Evolutionary conservation across 1,139 yeast species (phyloP), one percentile per base, ranked within the genome.

Genomic region (Candida frijolesensis): DNA sequence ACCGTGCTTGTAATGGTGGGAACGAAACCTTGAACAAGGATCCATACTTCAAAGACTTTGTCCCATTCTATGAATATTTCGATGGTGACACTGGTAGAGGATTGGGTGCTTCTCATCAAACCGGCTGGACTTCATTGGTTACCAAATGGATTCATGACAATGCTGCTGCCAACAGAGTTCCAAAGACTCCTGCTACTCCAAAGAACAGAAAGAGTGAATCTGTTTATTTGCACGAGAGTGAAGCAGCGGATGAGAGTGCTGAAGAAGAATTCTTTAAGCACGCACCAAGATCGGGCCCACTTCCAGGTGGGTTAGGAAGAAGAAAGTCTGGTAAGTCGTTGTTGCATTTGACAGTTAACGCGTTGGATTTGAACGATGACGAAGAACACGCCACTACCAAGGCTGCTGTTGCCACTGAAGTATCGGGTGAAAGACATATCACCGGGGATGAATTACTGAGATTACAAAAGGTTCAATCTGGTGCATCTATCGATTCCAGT

Each of bases 61-160:
- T 89, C 42, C 85, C 89, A 56, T 92, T 90, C 67, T 89, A 82
- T 65, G 98, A 92, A 71, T 92, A 88, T 65, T 92, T 92, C 66
- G 96, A 92, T 63, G 97, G 96, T 59, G 98, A 92, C 63, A 87
- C 96, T 2, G 98, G 98, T 45, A 81, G 96, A 60, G 98, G 98
- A 6, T 74, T 92, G 53, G 98, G 98, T 38, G 94, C 97, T 1
- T 86, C 94, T 45, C 97, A 94, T 73, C 98, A 92, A 71, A 87
- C 92, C 74, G 98, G 98, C 14, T 92, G 98, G 98, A 92, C 98
- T 1, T 92, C 96, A 0, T 79, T 92, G 45, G 95, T 91, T 50
- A 96, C 97, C 45, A 89, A 94, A 68, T 84, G 95, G 83, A 90
- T 92, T 63, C 96, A 89, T 64, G 98, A 92, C 67, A 89, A 89